Percentiles rank a stretch among this genome's conserved stretches.
These are phyloP conservation scores for Elongisporangium senticosum DNA, from an alignment of 352 stramenopile species.

Conservation along the genomic window DNA sequence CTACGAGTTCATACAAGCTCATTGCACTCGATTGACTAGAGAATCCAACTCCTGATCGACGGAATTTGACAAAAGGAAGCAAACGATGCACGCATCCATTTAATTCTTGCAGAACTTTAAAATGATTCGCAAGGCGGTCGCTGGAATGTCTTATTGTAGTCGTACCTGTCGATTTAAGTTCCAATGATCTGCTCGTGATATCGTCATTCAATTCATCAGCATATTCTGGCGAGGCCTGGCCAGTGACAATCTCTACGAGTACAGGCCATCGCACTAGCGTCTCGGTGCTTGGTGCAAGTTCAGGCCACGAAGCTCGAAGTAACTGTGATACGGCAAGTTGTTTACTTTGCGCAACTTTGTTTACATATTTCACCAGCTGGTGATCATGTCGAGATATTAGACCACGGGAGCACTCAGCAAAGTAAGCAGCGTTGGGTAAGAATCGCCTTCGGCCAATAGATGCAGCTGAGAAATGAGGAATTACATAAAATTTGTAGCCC, in stretches of 20 bases:
- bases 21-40: conserved; percentile 1
- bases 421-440: conserved; percentile 22
- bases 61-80: conserved; percentile 47
- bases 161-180: not conserved
- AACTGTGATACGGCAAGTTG: conserved; percentile 43
- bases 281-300: conserved; percentile 50
- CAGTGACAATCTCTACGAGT: conserved; percentile 52
- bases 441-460: conserved; percentile 53
- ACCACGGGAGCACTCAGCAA: conserved; percentile 11
- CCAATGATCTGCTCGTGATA: not conserved
- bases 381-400: conserved; percentile 40
- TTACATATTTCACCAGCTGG: conserved; percentile 72
- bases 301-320: conserved; percentile 47
- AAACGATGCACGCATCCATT: conserved; percentile 56
- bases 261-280: conserved; percentile 68
- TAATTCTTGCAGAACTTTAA: conserved; percentile 73
- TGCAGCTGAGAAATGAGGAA: conserved; percentile 52
- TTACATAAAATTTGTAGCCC: conserved; percentile 73
- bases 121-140: conserved; percentile 49
- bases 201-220: not conserved
- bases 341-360: conserved; percentile 47
- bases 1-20: conserved; percentile 26
- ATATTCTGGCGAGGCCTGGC: conserved; percentile 1
- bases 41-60: conserved; percentile 9
- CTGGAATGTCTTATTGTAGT: conserved; percentile 4